Percentiles rank a stretch among this genome's conserved stretches.
These are phyloP conservation scores for Ceratocystis cubensis DNA, from an alignment of 2,329 filamentous ascomycete species.

Conservation along the genomic window DNA sequence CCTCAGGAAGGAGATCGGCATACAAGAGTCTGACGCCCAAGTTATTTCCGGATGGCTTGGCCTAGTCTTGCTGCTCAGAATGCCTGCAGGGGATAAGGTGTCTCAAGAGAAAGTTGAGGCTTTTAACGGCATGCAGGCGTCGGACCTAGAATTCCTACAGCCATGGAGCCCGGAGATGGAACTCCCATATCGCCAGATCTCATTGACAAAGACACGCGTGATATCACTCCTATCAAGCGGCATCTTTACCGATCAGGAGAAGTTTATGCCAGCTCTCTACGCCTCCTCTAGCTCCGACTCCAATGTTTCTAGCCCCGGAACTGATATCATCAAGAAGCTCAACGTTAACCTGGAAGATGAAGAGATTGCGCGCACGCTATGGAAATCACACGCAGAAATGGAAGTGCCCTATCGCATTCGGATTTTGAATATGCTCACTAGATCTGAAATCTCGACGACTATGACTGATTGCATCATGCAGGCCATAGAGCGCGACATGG, in stretches of 20 bases:
- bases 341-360: conserved; percentile 60
- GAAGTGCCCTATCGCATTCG: conserved; percentile 64
- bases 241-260: conserved; percentile 70
- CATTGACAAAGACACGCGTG: conserved; percentile 42
- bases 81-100: conserved; percentile 23
- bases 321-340: conserved; percentile 76
- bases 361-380: conserved; percentile 51
- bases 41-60: conserved; percentile 66
- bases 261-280: conserved; percentile 71
- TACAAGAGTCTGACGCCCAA: conserved; percentile 56
- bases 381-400: conserved; percentile 58
- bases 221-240: conserved; percentile 68
- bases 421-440: conserved; percentile 62
- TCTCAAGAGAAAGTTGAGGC: conserved; percentile 4
- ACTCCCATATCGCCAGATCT: conserved; percentile 24
- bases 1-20: conserved; percentile 52
- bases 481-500: conserved; percentile 42
- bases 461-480: conserved; percentile 55
- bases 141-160: conserved; percentile 57
- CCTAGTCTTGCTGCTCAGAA: conserved; percentile 55
- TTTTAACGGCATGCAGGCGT: conserved; percentile 36
- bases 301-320: conserved; percentile 68
- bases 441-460: conserved; percentile 59
- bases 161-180: conserved; percentile 39
- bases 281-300: conserved; percentile 74